Evolutionary conservation across 1,139 yeast species (phyloP).

Genomic region (Dujonia santamariae): DNA sequence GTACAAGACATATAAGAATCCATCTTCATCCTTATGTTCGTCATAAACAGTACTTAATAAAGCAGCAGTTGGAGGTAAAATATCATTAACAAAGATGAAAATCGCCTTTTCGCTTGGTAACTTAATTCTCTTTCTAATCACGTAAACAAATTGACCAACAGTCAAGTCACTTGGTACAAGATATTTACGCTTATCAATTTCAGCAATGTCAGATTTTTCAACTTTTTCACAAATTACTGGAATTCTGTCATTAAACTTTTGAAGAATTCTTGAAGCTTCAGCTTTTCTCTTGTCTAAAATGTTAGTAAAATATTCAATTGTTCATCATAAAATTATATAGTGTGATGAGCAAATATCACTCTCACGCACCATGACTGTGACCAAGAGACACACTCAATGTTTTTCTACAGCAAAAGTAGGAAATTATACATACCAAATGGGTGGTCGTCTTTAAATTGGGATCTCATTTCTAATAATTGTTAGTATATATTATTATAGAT

Average conservation of each 20-base stretch:
- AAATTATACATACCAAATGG: slow-evolving; percentile 64
- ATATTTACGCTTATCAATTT: slow-evolving; percentile 94
- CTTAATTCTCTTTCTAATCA: slow-evolving; percentile 92
- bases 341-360: background rate
- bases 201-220: slow-evolving; percentile 93
- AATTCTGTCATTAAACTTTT: slow-evolving; percentile 86
- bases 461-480: slow-evolving; percentile 53
- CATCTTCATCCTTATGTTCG: slow-evolving; percentile 97
- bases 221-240: slow-evolving; percentile 98
- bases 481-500: slow-evolving; percentile 3
- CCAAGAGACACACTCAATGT: slow-evolving; percentile 12
- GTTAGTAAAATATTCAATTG: slow-evolving; percentile 17
- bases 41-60: slow-evolving; percentile 92
- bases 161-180: slow-evolving; percentile 95
- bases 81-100: slow-evolving; percentile 93
- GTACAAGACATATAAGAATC: slow-evolving; percentile 90
- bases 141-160: slow-evolving; percentile 97
- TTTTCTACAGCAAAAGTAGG: slow-evolving; percentile 1
- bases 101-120: slow-evolving; percentile 97
- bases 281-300: slow-evolving; percentile 84
- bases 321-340: too few species aligned
- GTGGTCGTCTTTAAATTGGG: slow-evolving; percentile 90
- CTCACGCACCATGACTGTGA: slow-evolving; percentile 9
- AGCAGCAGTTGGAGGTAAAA: slow-evolving; percentile 96
- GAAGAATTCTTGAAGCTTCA: slow-evolving; percentile 88